These are phyloP conservation scores for Phytophthora pinifolia DNA, from an alignment of 352 stramenopile species.

Conservation along the genomic window DNA sequence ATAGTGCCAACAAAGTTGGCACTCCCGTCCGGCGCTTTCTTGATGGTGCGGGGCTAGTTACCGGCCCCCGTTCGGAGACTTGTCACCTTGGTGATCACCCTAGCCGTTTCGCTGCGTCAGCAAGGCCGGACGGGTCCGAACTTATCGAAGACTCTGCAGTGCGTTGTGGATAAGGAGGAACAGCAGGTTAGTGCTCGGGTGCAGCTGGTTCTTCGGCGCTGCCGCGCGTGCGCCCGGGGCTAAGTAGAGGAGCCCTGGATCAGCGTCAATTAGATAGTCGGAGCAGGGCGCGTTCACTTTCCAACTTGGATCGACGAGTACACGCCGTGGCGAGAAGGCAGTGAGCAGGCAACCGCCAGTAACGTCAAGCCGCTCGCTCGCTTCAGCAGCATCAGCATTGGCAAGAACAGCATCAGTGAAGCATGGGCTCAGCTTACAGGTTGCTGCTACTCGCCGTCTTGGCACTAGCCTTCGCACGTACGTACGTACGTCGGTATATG, in stretches of 20 bases:
- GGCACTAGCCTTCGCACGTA: constrained; percentile 24
- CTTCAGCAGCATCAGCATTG: too few relatives aligned
- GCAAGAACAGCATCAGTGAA: constrained; percentile 5
- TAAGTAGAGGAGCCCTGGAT: too few relatives aligned
- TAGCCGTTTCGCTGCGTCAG: constrained; percentile 8
- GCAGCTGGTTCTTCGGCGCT: constrained; percentile 30
- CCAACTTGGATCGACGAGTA: constrained; percentile 32
- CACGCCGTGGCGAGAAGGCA: neutral
- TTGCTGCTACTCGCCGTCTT: constrained; percentile 23
- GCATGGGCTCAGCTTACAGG: constrained; percentile 24
- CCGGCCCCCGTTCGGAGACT: too few relatives aligned
- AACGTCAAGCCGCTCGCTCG: constrained; percentile 8
- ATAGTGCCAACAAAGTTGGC: neutral
- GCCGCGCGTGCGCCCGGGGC: constrained; percentile 8
- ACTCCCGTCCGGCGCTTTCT: neutral
- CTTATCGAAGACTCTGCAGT: constrained; percentile 24
- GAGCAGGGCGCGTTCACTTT: constrained; percentile 26
- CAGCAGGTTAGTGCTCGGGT: constrained; percentile 19
- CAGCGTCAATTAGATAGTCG: neutral
- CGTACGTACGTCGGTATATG: neutral
- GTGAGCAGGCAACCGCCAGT: constrained; percentile 1
- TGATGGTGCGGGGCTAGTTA: too few relatives aligned
- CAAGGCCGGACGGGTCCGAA: constrained; percentile 9
- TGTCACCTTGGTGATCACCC: too few relatives aligned
- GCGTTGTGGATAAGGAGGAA: constrained; percentile 20